Evolutionary conservation across 345 rosid species (phyloP), one percentile per base, ranked within the genome.

Genomic region (Brassica cretica): DNA sequence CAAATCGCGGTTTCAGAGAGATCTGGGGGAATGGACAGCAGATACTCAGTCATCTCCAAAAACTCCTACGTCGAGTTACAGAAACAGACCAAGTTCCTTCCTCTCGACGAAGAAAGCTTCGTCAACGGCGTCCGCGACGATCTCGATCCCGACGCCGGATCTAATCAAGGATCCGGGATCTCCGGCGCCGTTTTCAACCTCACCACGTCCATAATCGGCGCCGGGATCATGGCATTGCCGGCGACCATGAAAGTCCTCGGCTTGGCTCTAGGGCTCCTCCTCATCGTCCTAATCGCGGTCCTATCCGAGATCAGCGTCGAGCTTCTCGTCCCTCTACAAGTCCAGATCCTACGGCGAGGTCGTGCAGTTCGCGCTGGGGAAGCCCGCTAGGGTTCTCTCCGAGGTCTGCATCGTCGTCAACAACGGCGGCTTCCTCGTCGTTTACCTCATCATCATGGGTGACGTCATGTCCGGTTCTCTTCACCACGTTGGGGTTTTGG

Each of bases 211-310:
- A 82, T 95, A 72, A 89, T 95, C 74, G 99, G 99, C 11, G 99
- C 99, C 14, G 99, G 99, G 66, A 93, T 95, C 70, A 95, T 95
- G 99, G 98, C 99, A 78, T 85, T 95, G 76, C 99, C 99, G 1
- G 98, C 99, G 15, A 87, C 96, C 5, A 89, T 95, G 96, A 93
- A 95, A 83, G 93, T 95, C 76, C 92, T 95, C 21, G 98, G 99
- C 27, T 60, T 95, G 85, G 67, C 84, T 67, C 74, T 88, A 35
- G 98, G 98, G 68, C 35, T 88, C 66, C 14, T 90, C 41, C 69
- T 95, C 82, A 93, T 95, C 12, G 7, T 93, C 35, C 14, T 95
- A 6, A 91, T 95, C 83, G 99, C 91, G 0, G 63, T 93, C 67
- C 24, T 95, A 39, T 93, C 99, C 10, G 97, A 95, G 84, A 81